Conservation (phyloP, 495 filamentous ascomycete species). For the Penicillium riverlandense region DNA sequence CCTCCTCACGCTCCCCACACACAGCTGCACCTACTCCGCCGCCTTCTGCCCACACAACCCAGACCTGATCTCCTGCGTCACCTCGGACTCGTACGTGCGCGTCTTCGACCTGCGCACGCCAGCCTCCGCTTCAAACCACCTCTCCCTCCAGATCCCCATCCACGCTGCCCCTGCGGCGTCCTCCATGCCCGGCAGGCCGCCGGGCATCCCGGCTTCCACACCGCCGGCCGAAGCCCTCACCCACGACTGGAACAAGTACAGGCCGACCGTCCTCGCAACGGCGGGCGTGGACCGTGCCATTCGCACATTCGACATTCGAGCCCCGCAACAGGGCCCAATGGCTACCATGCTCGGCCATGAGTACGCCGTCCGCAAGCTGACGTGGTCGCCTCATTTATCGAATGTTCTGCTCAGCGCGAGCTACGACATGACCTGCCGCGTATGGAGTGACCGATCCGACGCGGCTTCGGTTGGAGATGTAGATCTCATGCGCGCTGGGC, state of each 20-base stretch:
- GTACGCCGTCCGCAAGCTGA: slow-evolving; percentile 76
- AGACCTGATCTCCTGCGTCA: slow-evolving; percentile 70
- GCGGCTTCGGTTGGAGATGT: slow-evolving; percentile 47
- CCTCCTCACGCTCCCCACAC: slow-evolving; percentile 76
- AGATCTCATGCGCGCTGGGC: slow-evolving; percentile 31
- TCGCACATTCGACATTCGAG: slow-evolving; percentile 82
- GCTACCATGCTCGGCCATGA: slow-evolving; percentile 73
- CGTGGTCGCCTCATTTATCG: slow-evolving; percentile 86
- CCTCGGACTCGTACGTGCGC: slow-evolving; percentile 76
- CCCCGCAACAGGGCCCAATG: slow-evolving; percentile 60
- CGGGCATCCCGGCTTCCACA: slow-evolving; percentile 22
- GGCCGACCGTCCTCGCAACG: slow-evolving; percentile 70
- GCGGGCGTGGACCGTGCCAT: slow-evolving; percentile 85
- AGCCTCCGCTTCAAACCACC: slow-evolving; percentile 72
- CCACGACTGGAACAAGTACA: slow-evolving; percentile 99
- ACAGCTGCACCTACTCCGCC: slow-evolving; percentile 85
- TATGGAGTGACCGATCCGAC: slow-evolving; percentile 69
- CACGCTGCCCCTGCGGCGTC: slow-evolving; percentile 51
- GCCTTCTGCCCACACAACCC: slow-evolving; percentile 75
- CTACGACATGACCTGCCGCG: slow-evolving; percentile 95
- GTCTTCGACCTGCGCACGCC: slow-evolving; percentile 87
- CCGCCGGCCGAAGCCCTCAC: slow-evolving; percentile 76
- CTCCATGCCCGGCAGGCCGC: slow-evolving; percentile 20
- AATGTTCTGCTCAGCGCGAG: slow-evolving; percentile 81
- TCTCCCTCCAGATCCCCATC: slow-evolving; percentile 67